Evolutionary conservation across 2,329 filamentous ascomycete species (phyloP), one percentile per base, ranked within the genome.

Genomic region (Aspergillus hortae): DNA sequence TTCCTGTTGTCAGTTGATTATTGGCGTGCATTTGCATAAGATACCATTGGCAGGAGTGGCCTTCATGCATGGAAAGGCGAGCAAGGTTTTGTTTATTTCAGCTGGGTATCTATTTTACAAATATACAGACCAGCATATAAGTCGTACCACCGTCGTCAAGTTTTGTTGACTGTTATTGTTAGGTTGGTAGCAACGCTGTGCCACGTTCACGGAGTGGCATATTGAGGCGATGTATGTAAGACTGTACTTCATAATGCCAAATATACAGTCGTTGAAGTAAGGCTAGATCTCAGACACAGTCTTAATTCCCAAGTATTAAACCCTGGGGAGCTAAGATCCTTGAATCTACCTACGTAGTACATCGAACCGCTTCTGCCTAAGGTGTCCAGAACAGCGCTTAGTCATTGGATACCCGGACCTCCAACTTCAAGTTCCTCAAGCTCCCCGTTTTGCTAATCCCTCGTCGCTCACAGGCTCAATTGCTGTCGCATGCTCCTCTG

Each of bases 21-120:
- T 53, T 57, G 53, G 54, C 51, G 51, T 46, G 54, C 50, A 61
- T 62, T 57, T 48, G 63, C 63, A 67, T 63, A 56, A 62, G 59
- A 66, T 66, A 66, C 62, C 63, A 62, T 56, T 55, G 52, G 47
- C 48, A 48, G 51, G 54, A 51, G 48, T 56, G 45, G 41, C 54
- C 47, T 58, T 45, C 49, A 57, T 61, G 57, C 58, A 63, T 66
- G 56, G 42, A 41, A 57, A 38, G 15, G 35, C 35, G 35, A 38
- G 15, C 27, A 30, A 30, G 27, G 10, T 30, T 30, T 40, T 35
- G 6, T n/a, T 51, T 23, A 23, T 40, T 46, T 14, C 6, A 7
- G 15, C 23, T 33, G 3, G 32, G 9, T 9, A 30, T 30, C 25
- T 25, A 25, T 25, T 21, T 17, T 14, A 17, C 3, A 10, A 6